A percentile compares a stretch with the other conserved stretches of the same genome.
Evolutionary conservation across 495 filamentous ascomycete species (phyloP).

Genomic region (Aspergillus egyptiacus): DNA sequence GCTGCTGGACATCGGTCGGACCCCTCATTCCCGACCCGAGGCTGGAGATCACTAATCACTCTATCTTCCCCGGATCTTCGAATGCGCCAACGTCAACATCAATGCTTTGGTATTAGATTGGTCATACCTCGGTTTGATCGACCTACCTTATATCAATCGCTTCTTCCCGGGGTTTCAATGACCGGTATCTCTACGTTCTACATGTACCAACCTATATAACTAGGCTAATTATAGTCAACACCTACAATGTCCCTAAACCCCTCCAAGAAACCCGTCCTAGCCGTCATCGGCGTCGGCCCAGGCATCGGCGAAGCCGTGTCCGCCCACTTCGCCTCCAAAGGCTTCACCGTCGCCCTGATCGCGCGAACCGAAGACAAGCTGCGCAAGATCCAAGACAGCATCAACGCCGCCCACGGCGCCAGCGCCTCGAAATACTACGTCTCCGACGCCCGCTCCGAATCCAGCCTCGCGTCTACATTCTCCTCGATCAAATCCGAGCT

Average conservation of each 20-base stretch:
- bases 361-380: constrained; percentile 27
- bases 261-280: constrained; percentile 21
- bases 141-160: neutral
- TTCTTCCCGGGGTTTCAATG: neutral
- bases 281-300: constrained; percentile 27
- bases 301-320: constrained; percentile 31
- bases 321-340: constrained; percentile 23
- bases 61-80: neutral
- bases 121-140: neutral
- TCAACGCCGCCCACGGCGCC: constrained; percentile 12
- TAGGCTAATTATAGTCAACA: too few species aligned
- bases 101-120: too few species aligned
- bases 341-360: constrained; percentile 24
- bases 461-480: constrained; percentile 19
- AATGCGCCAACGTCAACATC: neutral
- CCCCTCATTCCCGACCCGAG: neutral
- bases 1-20: neutral
- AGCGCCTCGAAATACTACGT: constrained; percentile 22
- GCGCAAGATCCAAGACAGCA: constrained; percentile 16
- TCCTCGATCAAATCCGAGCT: constrained; percentile 18
- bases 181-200: neutral
- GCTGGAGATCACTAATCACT: neutral
- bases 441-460: constrained; percentile 22
- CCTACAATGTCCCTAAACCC: constrained; percentile 14
- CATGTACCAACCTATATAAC: neutral